Evolutionary conservation across 2,329 filamentous ascomycete genomes (phyloP).

Genomic region (Colletotrichum tropicicola): DNA sequence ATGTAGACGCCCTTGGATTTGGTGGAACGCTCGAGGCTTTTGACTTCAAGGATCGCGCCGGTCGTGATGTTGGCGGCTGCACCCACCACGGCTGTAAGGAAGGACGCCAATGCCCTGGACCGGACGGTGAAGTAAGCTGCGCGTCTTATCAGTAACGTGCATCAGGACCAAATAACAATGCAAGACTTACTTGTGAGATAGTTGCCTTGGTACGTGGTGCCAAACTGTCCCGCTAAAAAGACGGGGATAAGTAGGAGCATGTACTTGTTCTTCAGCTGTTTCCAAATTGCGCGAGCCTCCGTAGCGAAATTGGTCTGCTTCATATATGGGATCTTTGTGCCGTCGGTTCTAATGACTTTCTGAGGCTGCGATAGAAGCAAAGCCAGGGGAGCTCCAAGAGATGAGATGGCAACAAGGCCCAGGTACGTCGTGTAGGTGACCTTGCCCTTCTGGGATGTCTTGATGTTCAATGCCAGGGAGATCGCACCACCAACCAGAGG

Average conservation of each 20-base stretch:
- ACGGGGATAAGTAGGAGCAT: slow-evolving; percentile 24
- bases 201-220: slow-evolving; percentile 23
- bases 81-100: slow-evolving; percentile 20
- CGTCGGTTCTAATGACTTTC: slow-evolving; percentile 53
- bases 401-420: slow-evolving; percentile 56
- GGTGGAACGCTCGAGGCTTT: not conserved
- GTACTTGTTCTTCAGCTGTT: slow-evolving; percentile 23
- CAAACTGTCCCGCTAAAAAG: slow-evolving; percentile 20
- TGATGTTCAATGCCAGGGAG: slow-evolving; percentile 56
- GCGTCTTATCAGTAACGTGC: not conserved
- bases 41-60: slow-evolving; percentile 15
- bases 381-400: slow-evolving; percentile 50
- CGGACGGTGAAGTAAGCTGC: slow-evolving; percentile 25
- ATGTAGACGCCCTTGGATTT: slow-evolving; percentile 25
- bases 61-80: slow-evolving; percentile 13
- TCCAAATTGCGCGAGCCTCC: slow-evolving; percentile 21
- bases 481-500: slow-evolving; percentile 58
- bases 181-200: slow-evolving; percentile 15
- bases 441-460: slow-evolving; percentile 45
- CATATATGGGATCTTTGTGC: slow-evolving; percentile 42
- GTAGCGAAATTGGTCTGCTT: slow-evolving; percentile 12
- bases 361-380: slow-evolving; percentile 53
- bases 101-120: slow-evolving; percentile 15
- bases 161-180: rapidly evolving
- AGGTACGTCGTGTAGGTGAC: slow-evolving; percentile 52